Conservation (phyloP, 1,139 yeast genomes). For the Debaryomyces fabryi region DNA sequence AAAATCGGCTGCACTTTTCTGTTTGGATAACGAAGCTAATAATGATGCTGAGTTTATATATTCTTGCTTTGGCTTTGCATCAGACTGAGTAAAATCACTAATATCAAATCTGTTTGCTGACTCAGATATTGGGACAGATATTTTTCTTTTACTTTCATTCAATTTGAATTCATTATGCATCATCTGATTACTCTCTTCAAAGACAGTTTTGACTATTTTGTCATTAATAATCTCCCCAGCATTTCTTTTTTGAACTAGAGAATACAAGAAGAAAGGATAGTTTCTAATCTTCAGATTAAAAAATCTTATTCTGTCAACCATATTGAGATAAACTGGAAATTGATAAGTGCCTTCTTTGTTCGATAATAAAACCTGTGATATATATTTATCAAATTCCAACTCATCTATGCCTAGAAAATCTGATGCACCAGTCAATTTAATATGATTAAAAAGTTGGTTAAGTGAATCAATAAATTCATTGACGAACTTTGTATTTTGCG, state of each 20-base stretch:
- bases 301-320: constrained; percentile 14
- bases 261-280: constrained; percentile 24
- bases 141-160: constrained; percentile 1
- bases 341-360: background rate
- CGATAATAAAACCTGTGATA: constrained; percentile 7
- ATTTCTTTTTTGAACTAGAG: constrained; percentile 1
- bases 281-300: constrained; percentile 23
- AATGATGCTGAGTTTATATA: constrained; percentile 29
- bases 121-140: constrained; percentile 3
- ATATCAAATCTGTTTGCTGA: constrained; percentile 24
- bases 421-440: background rate
- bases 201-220: background rate
- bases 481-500: constrained; percentile 18
- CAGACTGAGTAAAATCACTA: constrained; percentile 22
- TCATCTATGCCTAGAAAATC: constrained; percentile 4
- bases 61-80: constrained; percentile 9
- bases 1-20: constrained; percentile 19
- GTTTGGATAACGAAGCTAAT: constrained; percentile 19
- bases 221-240: background rate
- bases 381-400: constrained; percentile 17
- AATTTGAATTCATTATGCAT: background rate
- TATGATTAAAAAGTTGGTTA: constrained; percentile 15
- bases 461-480: constrained; percentile 17
- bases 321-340: constrained; percentile 18
- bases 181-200: background rate